phyloP scores from a whole-genome alignment of 2,329 filamentous ascomycete species.

The Aschersonia sp. region DNA sequence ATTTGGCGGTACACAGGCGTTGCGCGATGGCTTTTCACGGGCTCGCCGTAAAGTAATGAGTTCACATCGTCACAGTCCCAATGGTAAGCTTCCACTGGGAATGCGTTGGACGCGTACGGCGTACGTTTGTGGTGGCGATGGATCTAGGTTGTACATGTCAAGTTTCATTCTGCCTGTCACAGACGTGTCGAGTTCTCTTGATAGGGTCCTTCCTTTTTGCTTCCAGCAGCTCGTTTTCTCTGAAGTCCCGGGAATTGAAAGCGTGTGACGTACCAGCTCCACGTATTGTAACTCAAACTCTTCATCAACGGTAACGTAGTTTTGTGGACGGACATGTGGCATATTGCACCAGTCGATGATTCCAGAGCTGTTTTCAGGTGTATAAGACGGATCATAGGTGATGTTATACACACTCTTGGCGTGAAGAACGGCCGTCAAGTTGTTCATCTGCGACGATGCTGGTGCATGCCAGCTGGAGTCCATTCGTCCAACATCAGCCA shows the following conservation, averaged over 20 bases:
- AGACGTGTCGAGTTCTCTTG: background rate
- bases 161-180: background rate
- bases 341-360: constrained; percentile 79
- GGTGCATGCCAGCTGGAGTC: constrained; percentile 46
- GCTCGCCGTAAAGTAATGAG: constrained; percentile 54
- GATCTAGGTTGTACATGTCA: constrained; percentile 30
- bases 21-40: constrained; percentile 31
- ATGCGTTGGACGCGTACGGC: constrained; percentile 64
- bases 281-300: constrained; percentile 61
- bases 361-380: constrained; percentile 41
- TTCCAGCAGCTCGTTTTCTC: background rate
- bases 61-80: constrained; percentile 62
- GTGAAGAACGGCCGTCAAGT: constrained; percentile 41
- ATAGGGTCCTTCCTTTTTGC: background rate
- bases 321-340: constrained; percentile 58
- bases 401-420: constrained; percentile 56
- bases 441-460: constrained; percentile 40
- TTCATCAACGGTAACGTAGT: constrained; percentile 41
- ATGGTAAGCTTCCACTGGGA: constrained; percentile 55
- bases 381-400: constrained; percentile 52
- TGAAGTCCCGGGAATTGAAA: background rate
- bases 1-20: constrained; percentile 52
- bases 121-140: constrained; percentile 79
- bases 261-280: constrained; percentile 42
- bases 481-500: constrained; percentile 5